These are phyloP conservation scores for Sequoia sempervirens DNA, from an alignment of 75 land plant genomes.

Conservation along the genomic window DNA sequence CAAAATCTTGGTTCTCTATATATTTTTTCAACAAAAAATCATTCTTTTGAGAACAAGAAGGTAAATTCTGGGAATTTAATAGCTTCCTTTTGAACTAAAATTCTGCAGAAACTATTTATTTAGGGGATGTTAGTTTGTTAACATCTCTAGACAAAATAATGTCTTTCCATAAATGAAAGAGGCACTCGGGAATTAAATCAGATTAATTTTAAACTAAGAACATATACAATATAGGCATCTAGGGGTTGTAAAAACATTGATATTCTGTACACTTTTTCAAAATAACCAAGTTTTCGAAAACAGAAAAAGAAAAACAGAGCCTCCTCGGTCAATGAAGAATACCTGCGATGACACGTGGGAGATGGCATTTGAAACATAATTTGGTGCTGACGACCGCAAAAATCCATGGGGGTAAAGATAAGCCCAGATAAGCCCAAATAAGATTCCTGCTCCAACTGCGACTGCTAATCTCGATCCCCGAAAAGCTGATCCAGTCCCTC, in stretches of 20 bases:
- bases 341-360: conserved; percentile 4
- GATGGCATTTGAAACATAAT: not conserved
- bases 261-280: too few relatives aligned
- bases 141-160: not conserved
- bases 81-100: not conserved
- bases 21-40: not conserved
- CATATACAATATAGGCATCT: not conserved
- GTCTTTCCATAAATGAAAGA: not conserved
- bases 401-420: conserved; percentile 67
- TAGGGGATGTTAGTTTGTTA: not conserved
- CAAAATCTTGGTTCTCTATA: not conserved
- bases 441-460: conserved; percentile 64
- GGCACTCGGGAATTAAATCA: not conserved
- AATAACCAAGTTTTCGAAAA: not conserved
- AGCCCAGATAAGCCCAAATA: conserved; percentile 70
- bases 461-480: conserved; percentile 47
- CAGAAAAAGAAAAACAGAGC: not conserved
- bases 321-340: not conserved
- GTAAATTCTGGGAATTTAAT: not conserved
- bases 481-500: conserved; percentile 13
- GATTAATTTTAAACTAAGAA: not conserved
- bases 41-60: not conserved
- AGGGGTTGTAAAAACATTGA: too few relatives aligned
- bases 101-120: not conserved
- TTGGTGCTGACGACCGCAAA: conserved; percentile 15